Evolutionary conservation across 352 stramenopile genomes (phyloP).

Genomic region (Phytopythium cucurbitacearum): DNA sequence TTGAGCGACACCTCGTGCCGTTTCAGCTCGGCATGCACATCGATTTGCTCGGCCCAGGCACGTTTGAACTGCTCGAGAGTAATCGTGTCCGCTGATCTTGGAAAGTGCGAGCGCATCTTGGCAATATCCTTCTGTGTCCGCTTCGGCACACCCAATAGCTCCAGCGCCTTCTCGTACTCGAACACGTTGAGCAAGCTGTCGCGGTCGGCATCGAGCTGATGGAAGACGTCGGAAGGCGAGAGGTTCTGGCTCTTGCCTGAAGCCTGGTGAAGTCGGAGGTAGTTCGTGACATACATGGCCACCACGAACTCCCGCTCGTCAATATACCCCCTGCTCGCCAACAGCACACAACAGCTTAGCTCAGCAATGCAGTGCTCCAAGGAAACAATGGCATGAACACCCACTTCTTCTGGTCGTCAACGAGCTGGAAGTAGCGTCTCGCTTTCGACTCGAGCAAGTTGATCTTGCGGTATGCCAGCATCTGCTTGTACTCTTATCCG

Average conservation of each 20-base stretch:
- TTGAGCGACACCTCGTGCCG: constrained; percentile 7
- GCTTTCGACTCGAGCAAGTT: constrained; percentile 70
- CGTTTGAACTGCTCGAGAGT: constrained; percentile 51
- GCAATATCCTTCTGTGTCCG: constrained; percentile 11
- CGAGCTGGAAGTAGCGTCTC: constrained; percentile 59
- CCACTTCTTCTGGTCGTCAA: constrained; percentile 72
- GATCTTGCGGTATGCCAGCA: constrained; percentile 65
- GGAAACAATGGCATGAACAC: neutral
- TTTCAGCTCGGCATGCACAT: constrained; percentile 35
- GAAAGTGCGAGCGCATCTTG: constrained; percentile 26
- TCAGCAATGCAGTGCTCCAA: no score
- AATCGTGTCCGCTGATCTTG: constrained; percentile 24
- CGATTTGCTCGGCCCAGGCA: constrained; percentile 46
- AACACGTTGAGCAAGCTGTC: constrained; percentile 60
- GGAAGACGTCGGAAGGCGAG: constrained; percentile 54
- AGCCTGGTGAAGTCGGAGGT: constrained; percentile 26
- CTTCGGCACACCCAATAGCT: constrained; percentile 31
- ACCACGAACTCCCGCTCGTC: constrained; percentile 73
- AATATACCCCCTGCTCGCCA: constrained; percentile 40
- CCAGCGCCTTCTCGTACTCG: constrained; percentile 61
- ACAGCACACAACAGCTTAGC: neutral
- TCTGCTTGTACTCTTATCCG: constrained; percentile 67
- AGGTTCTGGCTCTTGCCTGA: constrained; percentile 9
- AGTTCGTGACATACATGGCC: constrained; percentile 73
- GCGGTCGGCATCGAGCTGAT: constrained; percentile 52